Conservation (phyloP, 169 alveolate species). For the Besnoitia besnoiti region DNA sequence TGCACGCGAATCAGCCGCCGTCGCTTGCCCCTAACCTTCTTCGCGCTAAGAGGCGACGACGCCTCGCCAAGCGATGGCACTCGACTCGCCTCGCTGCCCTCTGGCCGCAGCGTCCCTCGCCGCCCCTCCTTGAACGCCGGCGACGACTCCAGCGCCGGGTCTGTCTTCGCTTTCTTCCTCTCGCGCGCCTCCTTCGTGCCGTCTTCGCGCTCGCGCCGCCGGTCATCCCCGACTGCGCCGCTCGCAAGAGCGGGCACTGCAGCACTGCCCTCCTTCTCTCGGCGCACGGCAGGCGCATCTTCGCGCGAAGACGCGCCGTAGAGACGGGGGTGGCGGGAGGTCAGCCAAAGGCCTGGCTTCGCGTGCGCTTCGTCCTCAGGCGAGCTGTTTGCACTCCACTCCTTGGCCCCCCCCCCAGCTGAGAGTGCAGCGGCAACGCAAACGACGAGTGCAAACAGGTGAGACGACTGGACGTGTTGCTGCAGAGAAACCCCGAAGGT, state of each 20-base stretch:
- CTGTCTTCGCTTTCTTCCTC: slow-evolving; percentile 16
- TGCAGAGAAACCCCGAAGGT: not conserved
- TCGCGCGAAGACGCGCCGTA: not conserved
- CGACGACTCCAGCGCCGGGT: slow-evolving; percentile 27
- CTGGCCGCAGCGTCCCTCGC: slow-evolving; percentile 33
- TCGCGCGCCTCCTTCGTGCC: slow-evolving; percentile 31
- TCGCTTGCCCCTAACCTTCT: not conserved
- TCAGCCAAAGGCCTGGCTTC: not conserved
- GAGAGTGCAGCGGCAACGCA: not conserved
- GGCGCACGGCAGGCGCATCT: not conserved
- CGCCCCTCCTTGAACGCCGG: slow-evolving; percentile 17
- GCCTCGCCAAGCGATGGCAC: not conserved
- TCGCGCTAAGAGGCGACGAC: not conserved
- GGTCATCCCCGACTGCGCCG: too few species aligned
- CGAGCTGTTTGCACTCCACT: too few species aligned
- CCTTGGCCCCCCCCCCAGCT: not conserved
- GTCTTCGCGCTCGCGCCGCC: not conserved
- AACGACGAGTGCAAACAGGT: not conserved
- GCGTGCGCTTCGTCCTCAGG: too few species aligned
- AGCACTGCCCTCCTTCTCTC: slow-evolving; percentile 24
- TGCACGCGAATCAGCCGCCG: slow-evolving; percentile 2
- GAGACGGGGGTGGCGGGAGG: not conserved
- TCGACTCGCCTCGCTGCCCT: not conserved
- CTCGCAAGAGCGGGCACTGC: slow-evolving; percentile 8
- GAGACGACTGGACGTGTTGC: not conserved